These are phyloP conservation scores for Syncephalastrum racemosum DNA, from an alignment of 371 early-diverging fungal species.

Conservation along the genomic window DNA sequence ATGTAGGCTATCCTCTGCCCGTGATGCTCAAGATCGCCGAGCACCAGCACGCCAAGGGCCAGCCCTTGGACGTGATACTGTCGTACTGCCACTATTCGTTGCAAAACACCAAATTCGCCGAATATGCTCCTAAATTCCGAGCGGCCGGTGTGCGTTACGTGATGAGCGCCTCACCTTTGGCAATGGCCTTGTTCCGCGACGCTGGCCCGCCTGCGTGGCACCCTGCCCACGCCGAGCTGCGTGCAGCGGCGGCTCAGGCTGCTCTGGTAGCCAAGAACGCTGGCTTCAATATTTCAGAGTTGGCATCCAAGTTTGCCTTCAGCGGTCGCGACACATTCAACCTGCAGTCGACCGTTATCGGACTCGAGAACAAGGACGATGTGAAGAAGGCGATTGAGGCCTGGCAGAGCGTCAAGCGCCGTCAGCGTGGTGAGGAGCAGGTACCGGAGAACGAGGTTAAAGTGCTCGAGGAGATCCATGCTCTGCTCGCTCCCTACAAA, in stretches of 20 bases:
- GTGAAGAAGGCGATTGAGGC: slow-evolving; percentile 58
- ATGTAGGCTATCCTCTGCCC: slow-evolving; percentile 68
- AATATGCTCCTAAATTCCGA: slow-evolving; percentile 56
- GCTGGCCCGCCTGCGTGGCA: slow-evolving; percentile 73
- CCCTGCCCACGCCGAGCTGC: slow-evolving; percentile 65
- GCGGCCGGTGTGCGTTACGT: slow-evolving; percentile 62
- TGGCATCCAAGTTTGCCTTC: slow-evolving; percentile 71
- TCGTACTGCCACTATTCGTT: slow-evolving; percentile 79
- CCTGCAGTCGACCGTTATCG: slow-evolving; percentile 65
- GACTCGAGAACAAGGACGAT: slow-evolving; percentile 62
- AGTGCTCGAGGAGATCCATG: slow-evolving; percentile 22
- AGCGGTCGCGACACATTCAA: slow-evolving; percentile 38
- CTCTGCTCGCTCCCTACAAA: slow-evolving; percentile 34
- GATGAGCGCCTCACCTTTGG: slow-evolving; percentile 75
- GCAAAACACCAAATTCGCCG: slow-evolving; percentile 62
- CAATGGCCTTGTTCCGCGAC: slow-evolving; percentile 73
- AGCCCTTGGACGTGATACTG: slow-evolving; percentile 68
- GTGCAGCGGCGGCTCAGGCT: slow-evolving; percentile 54
- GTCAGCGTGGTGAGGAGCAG: slow-evolving; percentile 24
- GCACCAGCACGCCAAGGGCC: slow-evolving; percentile 56
- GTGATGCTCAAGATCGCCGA: slow-evolving; percentile 67
- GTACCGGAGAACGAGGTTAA: slow-evolving; percentile 23
- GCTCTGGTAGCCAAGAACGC: slow-evolving; percentile 33
- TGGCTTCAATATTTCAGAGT: slow-evolving; percentile 51
- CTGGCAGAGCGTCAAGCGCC: slow-evolving; percentile 40